Evolutionary conservation across 768 basidiomycete genomes (phyloP).

Genomic region (Leucogyrophana mollusca): DNA sequence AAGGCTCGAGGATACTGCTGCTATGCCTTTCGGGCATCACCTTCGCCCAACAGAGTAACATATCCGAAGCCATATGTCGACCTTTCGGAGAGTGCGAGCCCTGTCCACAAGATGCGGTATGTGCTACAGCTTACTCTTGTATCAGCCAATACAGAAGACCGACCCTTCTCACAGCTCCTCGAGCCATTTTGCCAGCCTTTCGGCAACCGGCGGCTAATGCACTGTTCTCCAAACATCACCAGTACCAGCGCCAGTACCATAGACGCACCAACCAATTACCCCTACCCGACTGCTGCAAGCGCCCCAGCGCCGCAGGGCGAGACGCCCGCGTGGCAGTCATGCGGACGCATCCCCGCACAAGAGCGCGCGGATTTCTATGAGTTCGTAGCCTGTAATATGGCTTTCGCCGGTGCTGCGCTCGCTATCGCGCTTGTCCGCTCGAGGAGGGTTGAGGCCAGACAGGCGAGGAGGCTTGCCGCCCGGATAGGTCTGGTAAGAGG

Average conservation of each 20-base stretch:
- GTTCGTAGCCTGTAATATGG: constrained; percentile 81
- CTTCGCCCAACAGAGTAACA: constrained; percentile 8
- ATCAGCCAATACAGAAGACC: constrained; percentile 5
- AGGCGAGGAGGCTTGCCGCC: constrained; percentile 81
- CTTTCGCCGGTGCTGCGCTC: constrained; percentile 68
- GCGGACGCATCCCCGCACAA: constrained; percentile 76
- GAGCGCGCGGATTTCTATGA: constrained; percentile 91
- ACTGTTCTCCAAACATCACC: constrained; percentile 53
- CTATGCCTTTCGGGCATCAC: constrained; percentile 6
- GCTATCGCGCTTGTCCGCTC: constrained; percentile 67
- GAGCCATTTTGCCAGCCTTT: constrained; percentile 96
- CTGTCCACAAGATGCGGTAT: constrained; percentile 62
- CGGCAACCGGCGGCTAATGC: constrained; percentile 87
- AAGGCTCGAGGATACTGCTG: constrained; percentile 11
- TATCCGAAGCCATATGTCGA: constrained; percentile 35
- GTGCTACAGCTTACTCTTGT: constrained; percentile 23
- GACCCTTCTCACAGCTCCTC: constrained; percentile 50
- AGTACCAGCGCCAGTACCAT: constrained; percentile 18
- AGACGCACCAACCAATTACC: constrained; percentile 13
- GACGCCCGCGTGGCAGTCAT: constrained; percentile 88
- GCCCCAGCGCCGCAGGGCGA: constrained; percentile 39
- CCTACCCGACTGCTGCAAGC: constrained; percentile 4
- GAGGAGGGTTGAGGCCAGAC: constrained; percentile 64
- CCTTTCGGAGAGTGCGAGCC: constrained; percentile 61
- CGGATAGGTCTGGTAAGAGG: constrained; percentile 71